Percentiles rank a stretch among this genome's conserved stretches.
Conservation (phyloP, 768 basidiomycete species). For the Tricholomella constricta region DNA sequence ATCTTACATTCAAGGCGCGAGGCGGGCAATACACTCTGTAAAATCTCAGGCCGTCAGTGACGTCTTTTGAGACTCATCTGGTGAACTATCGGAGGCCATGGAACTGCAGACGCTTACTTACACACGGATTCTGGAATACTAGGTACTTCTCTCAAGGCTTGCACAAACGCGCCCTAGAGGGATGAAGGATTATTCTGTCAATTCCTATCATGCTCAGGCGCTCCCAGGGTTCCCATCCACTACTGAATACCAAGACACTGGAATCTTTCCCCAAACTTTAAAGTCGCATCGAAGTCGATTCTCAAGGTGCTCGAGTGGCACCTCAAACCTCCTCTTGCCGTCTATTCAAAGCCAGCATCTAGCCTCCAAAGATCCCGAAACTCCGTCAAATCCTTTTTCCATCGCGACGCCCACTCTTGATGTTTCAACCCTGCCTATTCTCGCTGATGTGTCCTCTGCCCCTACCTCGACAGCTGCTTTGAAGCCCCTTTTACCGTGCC, state of each 20-base stretch:
- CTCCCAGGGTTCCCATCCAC: no score
- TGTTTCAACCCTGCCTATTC: not conserved
- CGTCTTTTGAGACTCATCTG: no score
- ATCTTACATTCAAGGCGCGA: no score
- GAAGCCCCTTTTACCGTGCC: slow-evolving; percentile 7
- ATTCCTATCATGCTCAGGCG: not conserved
- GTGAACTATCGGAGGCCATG: no score
- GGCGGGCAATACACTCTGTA: no score
- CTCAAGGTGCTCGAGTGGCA: not conserved
- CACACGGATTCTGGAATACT: no score
- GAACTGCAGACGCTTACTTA: no score
- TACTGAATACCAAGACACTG: not conserved
- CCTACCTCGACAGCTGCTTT: not conserved
- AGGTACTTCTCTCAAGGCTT: no score
- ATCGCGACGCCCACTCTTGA: not conserved
- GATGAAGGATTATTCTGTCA: not conserved
- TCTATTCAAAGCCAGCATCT: slow-evolving; percentile 1
- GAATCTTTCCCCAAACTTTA: not conserved
- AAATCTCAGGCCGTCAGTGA: no score
- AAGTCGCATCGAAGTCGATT: not conserved
- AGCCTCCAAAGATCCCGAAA: slow-evolving; percentile 7
- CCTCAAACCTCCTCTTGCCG: slow-evolving; percentile 2
- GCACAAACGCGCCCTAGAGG: no score
- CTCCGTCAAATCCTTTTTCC: not conserved
- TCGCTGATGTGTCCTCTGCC: not conserved